Conservation (phyloP, 306 rosid species). For the Dryas alaskensis region DNA sequence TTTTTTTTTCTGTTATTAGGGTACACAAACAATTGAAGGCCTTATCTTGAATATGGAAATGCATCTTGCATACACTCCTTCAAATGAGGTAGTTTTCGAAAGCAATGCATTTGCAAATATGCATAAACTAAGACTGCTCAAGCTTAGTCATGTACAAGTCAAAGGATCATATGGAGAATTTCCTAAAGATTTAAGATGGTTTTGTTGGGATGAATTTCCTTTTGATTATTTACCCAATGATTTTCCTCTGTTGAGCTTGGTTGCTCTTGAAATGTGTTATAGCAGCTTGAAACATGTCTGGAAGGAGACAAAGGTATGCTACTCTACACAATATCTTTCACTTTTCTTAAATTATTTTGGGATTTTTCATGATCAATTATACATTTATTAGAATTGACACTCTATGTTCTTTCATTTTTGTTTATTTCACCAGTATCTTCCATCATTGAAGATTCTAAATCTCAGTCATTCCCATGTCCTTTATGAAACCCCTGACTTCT, state of each 20-base stretch:
- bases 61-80: neutral
- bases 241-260: neutral
- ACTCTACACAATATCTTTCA: neutral
- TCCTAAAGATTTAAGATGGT: neutral
- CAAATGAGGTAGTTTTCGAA: neutral
- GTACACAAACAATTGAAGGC: neutral
- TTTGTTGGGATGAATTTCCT: constrained; percentile 8
- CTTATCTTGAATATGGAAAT: neutral
- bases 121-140: neutral
- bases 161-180: constrained; percentile 2
- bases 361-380: neutral
- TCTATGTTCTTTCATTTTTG: neutral
- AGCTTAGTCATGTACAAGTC: neutral
- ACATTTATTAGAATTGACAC: neutral
- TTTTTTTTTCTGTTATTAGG: neutral
- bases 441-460: constrained; percentile 10
- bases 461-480: constrained; percentile 21
- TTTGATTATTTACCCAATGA: neutral
- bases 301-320: neutral
- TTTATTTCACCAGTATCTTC: neutral
- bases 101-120: constrained; percentile 3
- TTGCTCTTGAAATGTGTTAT: constrained; percentile 18
- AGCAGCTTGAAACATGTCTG: constrained; percentile 1
- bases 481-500: neutral
- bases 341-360: neutral